phyloP scores from a whole-genome alignment of 176 grass and related monocot species.

The Aegilops speltoides region DNA sequence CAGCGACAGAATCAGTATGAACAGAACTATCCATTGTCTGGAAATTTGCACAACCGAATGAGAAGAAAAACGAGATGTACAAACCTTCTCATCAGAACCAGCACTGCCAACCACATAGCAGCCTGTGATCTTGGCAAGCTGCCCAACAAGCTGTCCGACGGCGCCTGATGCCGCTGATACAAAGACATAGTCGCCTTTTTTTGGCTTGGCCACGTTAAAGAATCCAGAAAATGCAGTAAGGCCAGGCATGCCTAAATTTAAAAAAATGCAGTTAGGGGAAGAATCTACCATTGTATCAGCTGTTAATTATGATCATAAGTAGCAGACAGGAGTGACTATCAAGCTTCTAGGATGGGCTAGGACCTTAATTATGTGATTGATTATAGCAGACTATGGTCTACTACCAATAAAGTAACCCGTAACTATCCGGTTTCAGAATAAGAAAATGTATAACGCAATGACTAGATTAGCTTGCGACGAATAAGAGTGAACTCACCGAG shows the following conservation, averaged over 20 bases:
- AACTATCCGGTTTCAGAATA: not conserved
- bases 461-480: not conserved
- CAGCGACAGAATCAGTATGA: not conserved
- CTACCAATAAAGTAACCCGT: not conserved
- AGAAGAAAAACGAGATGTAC: not conserved
- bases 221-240: conserved; percentile 3
- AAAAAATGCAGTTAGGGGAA: conserved; percentile 20
- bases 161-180: not conserved
- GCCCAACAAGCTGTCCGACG: not conserved
- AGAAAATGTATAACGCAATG: not conserved
- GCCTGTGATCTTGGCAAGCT: not conserved
- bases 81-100: not conserved
- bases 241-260: not conserved
- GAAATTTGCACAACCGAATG: not conserved
- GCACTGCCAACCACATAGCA: not conserved
- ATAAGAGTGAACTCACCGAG: not conserved
- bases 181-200: conserved; percentile 24
- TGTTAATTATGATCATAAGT: not conserved
- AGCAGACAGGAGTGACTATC: not conserved
- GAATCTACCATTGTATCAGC: not conserved
- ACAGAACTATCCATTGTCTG: not conserved
- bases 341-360: not conserved
- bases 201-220: conserved; percentile 29
- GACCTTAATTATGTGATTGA: not conserved
- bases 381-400: not conserved